Conservation (phyloP, 2,329 filamentous ascomycete genomes). For the Phoma sp. region DNA sequence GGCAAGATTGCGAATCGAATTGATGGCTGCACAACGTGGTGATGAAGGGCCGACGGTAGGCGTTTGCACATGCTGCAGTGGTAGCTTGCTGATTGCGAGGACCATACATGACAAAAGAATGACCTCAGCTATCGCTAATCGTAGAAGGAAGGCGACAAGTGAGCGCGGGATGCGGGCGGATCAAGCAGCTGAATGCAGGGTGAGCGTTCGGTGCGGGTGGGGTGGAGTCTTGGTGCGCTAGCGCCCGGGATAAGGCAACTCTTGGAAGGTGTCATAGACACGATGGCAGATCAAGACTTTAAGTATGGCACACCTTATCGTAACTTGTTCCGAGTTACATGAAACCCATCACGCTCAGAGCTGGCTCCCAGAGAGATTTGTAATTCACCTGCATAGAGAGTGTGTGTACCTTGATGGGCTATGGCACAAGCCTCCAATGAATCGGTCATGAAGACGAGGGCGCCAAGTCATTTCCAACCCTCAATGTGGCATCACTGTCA, state of each 20-base stretch:
- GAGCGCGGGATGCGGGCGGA: background rate
- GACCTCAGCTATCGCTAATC: too few species aligned
- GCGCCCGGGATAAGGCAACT: slow-evolving; percentile 5
- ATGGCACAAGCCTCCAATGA: too few species aligned
- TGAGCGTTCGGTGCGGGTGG: slow-evolving; percentile 4
- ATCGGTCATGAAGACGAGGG: too few species aligned
- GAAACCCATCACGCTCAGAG: too few species aligned
- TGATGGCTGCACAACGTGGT: slow-evolving; percentile 1
- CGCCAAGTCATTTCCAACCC: too few species aligned
- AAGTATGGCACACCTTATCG: too few species aligned
- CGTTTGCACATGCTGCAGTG: background rate
- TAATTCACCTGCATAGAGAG: too few species aligned
- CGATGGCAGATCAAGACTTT: background rate
- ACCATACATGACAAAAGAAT: background rate
- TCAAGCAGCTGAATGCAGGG: slow-evolving; percentile 7
- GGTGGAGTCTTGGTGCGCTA: slow-evolving; percentile 5
- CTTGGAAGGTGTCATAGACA: background rate
- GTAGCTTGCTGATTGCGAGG: background rate
- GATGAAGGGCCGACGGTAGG: background rate
- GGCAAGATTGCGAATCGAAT: background rate
- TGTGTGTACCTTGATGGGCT: too few species aligned
- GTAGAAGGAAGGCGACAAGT: background rate
- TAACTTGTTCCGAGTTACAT: too few species aligned
- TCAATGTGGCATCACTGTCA: too few species aligned
- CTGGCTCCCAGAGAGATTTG: too few species aligned